phyloP scores from a whole-genome alignment of 108 stramenopile species.

The Skeletonema menzelii region DNA sequence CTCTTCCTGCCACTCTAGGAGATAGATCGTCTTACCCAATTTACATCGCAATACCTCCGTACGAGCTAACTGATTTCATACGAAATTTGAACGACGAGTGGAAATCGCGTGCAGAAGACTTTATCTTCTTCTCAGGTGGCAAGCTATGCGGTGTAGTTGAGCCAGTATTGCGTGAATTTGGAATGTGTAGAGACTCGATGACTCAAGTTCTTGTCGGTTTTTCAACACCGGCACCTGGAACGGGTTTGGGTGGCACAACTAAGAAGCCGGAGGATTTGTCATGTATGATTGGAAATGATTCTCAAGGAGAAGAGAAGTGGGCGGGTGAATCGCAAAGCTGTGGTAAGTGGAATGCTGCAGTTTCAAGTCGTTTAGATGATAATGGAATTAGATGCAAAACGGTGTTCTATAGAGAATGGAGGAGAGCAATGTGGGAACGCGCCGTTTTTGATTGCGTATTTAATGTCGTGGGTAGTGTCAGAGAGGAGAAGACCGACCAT shows the following conservation, averaged over 20 bases:
- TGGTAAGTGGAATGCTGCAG: slow-evolving; percentile 84
- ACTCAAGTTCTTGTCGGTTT: slow-evolving; percentile 76
- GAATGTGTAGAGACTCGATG: slow-evolving; percentile 80
- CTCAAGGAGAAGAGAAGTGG: slow-evolving; percentile 71
- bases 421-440: slow-evolving; percentile 83
- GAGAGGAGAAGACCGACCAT: slow-evolving; percentile 69
- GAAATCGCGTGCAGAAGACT: slow-evolving; percentile 58
- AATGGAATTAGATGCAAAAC: slow-evolving; percentile 63
- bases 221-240: slow-evolving; percentile 36
- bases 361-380: slow-evolving; percentile 60
- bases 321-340: slow-evolving; percentile 76
- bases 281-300: slow-evolving; percentile 59
- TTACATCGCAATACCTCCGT: slow-evolving; percentile 73
- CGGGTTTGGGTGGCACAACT: slow-evolving; percentile 19
- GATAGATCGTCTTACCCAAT: slow-evolving; percentile 64
- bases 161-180: slow-evolving; percentile 64
- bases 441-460: slow-evolving; percentile 68
- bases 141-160: slow-evolving; percentile 75
- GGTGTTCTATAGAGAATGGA: slow-evolving; percentile 84
- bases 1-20: slow-evolving; percentile 55
- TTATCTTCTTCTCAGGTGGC: slow-evolving; percentile 82
- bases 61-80: slow-evolving; percentile 60
- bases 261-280: slow-evolving; percentile 52
- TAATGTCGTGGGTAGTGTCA: slow-evolving; percentile 71
- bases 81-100: slow-evolving; percentile 57